Conservation (phyloP, 805 yeast genomes). For the Nakazawaea molendinolei region DNA sequence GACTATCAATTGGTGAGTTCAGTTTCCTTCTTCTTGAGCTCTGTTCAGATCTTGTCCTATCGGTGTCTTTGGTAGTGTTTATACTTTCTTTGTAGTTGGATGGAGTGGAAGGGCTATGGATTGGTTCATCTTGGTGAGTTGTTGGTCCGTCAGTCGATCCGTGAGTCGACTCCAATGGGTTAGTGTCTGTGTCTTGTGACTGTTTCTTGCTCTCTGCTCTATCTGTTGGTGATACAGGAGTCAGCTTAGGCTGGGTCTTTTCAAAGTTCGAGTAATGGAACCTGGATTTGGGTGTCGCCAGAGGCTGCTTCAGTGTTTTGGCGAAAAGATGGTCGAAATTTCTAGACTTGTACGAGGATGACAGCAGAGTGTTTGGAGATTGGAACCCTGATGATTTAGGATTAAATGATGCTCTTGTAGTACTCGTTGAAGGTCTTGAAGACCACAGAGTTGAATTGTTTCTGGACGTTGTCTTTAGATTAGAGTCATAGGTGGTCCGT, state of each 20-base stretch:
- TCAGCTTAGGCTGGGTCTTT: not conserved
- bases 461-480: conserved; percentile 1
- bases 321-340: conserved; percentile 11
- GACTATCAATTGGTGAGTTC: too few relatives aligned
- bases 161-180: not conserved
- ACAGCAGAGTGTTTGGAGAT: conserved; percentile 5
- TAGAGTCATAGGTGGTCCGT: conserved; percentile 5
- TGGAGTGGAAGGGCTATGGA: too few relatives aligned
- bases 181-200: not conserved
- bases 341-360: conserved; percentile 4
- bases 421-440: conserved; percentile 2
- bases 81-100: too few relatives aligned
- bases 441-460: conserved; percentile 2
- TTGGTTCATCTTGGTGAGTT: too few relatives aligned
- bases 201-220: not conserved
- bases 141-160: too few relatives aligned
- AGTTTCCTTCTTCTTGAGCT: too few relatives aligned
- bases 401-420: conserved; percentile 9
- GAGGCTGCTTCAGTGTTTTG: conserved; percentile 1
- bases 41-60: too few relatives aligned
- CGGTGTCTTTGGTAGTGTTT: too few relatives aligned
- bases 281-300: conserved; percentile 8
- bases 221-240: not conserved
- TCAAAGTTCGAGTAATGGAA: conserved; percentile 9
- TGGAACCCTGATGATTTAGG: conserved; percentile 5